Evolutionary conservation across 2,329 filamentous ascomycete species (phyloP).

Genomic region (Scopulariopsis brevicaulis): DNA sequence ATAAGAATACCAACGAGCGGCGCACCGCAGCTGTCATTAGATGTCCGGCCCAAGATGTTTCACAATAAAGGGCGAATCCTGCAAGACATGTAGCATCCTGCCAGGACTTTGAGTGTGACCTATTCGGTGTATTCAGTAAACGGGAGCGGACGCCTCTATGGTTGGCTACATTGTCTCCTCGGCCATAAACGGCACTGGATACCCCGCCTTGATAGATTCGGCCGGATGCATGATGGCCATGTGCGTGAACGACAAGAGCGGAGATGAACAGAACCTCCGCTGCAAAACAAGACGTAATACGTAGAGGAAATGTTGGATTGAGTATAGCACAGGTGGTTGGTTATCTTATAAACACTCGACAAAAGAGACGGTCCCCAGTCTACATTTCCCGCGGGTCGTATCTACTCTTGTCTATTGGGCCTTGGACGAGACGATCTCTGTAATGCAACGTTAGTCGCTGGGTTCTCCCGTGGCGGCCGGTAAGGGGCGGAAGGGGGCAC

Average conservation of each 20-base stretch:
- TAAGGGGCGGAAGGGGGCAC: constrained; percentile 2
- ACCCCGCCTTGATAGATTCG: not conserved
- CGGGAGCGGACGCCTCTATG: too few relatives aligned
- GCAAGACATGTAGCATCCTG: too few relatives aligned
- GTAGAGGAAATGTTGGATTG: constrained; percentile 25
- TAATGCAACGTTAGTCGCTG: constrained; percentile 18
- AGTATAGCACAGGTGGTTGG: constrained; percentile 52
- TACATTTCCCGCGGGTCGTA: constrained; percentile 20
- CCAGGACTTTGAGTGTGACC: too few relatives aligned
- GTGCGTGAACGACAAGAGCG: not conserved
- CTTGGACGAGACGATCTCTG: constrained; percentile 54
- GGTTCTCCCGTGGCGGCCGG: not conserved
- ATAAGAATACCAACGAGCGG: not conserved
- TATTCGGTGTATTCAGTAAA: too few relatives aligned
- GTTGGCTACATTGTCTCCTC: too few relatives aligned
- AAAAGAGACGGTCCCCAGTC: constrained; percentile 34
- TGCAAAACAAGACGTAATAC: not conserved
- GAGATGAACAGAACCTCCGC: not conserved
- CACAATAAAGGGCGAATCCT: too few relatives aligned
- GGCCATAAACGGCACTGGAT: too few relatives aligned
- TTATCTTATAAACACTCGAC: constrained; percentile 37
- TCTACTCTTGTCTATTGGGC: constrained; percentile 43
- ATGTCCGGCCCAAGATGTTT: not conserved
- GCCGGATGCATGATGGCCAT: not conserved
- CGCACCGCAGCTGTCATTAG: not conserved